phyloP scores from a whole-genome alignment of 306 rosid genomes.

The Quercus bicolor region DNA sequence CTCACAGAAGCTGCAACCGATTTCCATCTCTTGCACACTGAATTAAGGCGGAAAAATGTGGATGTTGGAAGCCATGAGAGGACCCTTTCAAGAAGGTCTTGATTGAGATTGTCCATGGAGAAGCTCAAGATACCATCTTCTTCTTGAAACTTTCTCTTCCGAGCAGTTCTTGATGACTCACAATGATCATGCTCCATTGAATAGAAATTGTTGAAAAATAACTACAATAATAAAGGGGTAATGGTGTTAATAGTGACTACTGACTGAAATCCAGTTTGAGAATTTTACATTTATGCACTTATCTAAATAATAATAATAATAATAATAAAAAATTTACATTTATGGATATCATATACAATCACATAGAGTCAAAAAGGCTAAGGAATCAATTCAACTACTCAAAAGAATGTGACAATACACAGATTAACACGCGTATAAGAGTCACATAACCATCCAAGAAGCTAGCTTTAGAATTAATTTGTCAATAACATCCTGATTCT shows the following conservation, averaged over 20 bases:
- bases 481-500: background rate
- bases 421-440: background rate
- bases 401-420: background rate
- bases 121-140: conserved; percentile 29
- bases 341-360: background rate
- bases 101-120: conserved; percentile 75
- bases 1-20: conserved; percentile 65
- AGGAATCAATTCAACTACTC: conserved; percentile 2
- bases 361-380: conserved; percentile 1
- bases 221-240: conserved; percentile 37
- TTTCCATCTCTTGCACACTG: conserved; percentile 93
- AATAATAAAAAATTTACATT: too few relatives aligned
- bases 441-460: background rate
- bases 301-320: too few relatives aligned
- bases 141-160: conserved; percentile 69
- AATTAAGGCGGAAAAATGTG: conserved; percentile 69
- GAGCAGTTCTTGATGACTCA: conserved; percentile 22
- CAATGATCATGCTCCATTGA: conserved; percentile 45
- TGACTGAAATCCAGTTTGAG: background rate
- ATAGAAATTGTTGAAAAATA: conserved; percentile 16
- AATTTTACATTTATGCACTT: too few relatives aligned
- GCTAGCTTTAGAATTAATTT: too few relatives aligned
- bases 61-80: conserved; percentile 93
- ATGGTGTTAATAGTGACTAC: conserved; percentile 1
- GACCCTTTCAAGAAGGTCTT: conserved; percentile 78